Conservation (phyloP, 495 filamentous ascomycete species). For the Penicillium coffeae region DNA sequence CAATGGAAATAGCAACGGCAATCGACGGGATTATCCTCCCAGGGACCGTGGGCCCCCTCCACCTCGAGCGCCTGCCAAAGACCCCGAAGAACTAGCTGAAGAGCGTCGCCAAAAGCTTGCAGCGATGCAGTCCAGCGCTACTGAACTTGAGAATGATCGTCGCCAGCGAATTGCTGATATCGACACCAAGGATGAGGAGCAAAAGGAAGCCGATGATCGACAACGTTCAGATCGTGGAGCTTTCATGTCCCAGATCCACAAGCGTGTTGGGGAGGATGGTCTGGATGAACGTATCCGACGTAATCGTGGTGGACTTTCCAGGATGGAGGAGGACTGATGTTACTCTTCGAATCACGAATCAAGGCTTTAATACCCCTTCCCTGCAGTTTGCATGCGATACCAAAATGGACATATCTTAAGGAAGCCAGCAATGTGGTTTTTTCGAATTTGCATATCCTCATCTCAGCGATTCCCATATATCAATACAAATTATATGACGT, state of each 20-base stretch:
- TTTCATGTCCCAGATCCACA: slow-evolving; percentile 40
- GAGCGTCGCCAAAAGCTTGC: slow-evolving; percentile 61
- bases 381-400: no score
- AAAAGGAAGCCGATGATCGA: slow-evolving; percentile 58
- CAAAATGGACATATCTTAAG: no score
- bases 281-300: slow-evolving; percentile 42
- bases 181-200: slow-evolving; percentile 58
- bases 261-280: slow-evolving; percentile 37
- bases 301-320: slow-evolving; percentile 36
- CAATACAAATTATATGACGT: no score
- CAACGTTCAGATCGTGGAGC: slow-evolving; percentile 40
- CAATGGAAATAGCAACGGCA: slow-evolving; percentile 4
- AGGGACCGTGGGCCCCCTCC: slow-evolving; percentile 15
- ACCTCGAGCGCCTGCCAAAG: slow-evolving; percentile 10
- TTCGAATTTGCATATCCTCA: no score
- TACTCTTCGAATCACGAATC: background rate
- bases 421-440: no score
- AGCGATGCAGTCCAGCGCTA: slow-evolving; percentile 85
- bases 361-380: no score
- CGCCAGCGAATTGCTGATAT: slow-evolving; percentile 66
- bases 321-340: slow-evolving; percentile 26
- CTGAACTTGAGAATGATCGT: slow-evolving; percentile 70
- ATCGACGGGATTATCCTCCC: slow-evolving; percentile 16
- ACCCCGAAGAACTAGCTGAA: slow-evolving; percentile 30
- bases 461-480: no score